A percentile compares a stretch with the other conserved stretches of the same genome.
Conservation (phyloP, 495 filamentous ascomycete species). For the Coniosporium apollinis region DNA sequence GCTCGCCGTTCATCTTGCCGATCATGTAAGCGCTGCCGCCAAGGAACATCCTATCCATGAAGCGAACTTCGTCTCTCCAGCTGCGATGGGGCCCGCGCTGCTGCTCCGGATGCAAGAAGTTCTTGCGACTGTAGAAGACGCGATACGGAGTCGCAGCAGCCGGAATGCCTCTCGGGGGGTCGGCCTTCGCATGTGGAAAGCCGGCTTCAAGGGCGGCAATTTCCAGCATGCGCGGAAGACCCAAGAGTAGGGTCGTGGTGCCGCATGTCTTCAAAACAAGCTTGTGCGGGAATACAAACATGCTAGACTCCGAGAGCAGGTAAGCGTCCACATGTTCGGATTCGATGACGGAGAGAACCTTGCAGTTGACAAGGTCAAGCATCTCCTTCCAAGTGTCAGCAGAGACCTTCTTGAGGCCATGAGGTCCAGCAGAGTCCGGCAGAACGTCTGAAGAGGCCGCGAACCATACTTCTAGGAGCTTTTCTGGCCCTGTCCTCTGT, state of each 20-base stretch:
- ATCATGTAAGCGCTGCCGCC: slow-evolving; percentile 98
- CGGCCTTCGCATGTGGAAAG: slow-evolving; percentile 49
- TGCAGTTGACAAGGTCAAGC: slow-evolving; percentile 96
- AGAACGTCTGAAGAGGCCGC: slow-evolving; percentile 59
- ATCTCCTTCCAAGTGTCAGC: slow-evolving; percentile 85
- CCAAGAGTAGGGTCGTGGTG: slow-evolving; percentile 83
- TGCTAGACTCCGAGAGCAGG: slow-evolving; percentile 93
- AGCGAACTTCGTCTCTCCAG: slow-evolving; percentile 92
- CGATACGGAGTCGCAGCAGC: slow-evolving; percentile 76
- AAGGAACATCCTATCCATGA: slow-evolving; percentile 73
- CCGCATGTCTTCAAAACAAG: slow-evolving; percentile 97
- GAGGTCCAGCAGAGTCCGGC: slow-evolving; percentile 47
- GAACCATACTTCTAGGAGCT: slow-evolving; percentile 98
- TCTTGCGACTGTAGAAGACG: slow-evolving; percentile 98
- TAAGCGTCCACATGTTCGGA: slow-evolving; percentile 97
- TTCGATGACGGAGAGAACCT: slow-evolving; percentile 84
- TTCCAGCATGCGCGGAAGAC: slow-evolving; percentile 73
- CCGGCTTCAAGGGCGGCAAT: slow-evolving; percentile 79
- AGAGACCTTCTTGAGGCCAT: slow-evolving; percentile 74
- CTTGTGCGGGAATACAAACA: slow-evolving; percentile 99
- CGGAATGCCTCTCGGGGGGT: slow-evolving; percentile 35
- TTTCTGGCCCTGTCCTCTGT: slow-evolving; percentile 59
- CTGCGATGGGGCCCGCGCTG: slow-evolving; percentile 89
- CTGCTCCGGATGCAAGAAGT: slow-evolving; percentile 90
- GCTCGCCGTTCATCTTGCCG: slow-evolving; percentile 98